Evolutionary conservation across 1,284 basidiomycete genomes (phyloP).

Genomic region (Leucoagaricus sp.): DNA sequence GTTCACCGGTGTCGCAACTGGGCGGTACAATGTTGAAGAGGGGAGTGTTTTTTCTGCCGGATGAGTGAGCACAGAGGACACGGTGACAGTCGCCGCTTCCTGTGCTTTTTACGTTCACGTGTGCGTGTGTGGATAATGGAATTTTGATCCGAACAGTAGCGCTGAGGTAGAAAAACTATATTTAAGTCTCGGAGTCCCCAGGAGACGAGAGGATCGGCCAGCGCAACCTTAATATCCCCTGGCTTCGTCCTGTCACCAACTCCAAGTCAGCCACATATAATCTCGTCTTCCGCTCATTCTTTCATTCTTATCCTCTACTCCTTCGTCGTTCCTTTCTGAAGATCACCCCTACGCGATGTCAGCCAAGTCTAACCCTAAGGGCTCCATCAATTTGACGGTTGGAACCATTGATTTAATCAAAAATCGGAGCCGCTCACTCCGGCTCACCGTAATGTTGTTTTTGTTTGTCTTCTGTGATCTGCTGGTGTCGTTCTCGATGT

Average conservation of each 20-base stretch:
- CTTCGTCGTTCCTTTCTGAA: neutral
- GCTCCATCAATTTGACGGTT: too few species aligned
- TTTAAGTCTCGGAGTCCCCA: neutral
- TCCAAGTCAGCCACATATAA: neutral
- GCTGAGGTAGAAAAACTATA: neutral
- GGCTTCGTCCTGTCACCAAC: neutral
- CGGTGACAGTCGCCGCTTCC: too few species aligned
- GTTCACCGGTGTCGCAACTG: too few species aligned
- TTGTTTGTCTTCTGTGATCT: conserved; percentile 10
- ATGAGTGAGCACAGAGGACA: too few species aligned
- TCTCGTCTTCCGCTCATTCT: neutral
- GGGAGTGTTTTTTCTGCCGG: too few species aligned
- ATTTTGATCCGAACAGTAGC: neutral
- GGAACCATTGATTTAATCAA: too few species aligned
- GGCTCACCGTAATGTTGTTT: too few species aligned
- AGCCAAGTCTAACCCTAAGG: conserved; percentile 16
- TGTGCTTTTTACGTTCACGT: too few species aligned
- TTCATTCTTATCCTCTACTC: neutral
- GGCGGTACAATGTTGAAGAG: too few species aligned
- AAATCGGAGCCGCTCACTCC: too few species aligned
- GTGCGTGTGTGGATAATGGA: neutral
- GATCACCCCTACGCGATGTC: neutral
- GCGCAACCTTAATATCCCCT: neutral
- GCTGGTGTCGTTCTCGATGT: conserved; percentile 8
- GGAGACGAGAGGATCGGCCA: neutral